Evolutionary conservation across 2,329 filamentous ascomycete genomes (phyloP).

Genomic region (Ophiocordyceps polyrhachis-furcata): DNA sequence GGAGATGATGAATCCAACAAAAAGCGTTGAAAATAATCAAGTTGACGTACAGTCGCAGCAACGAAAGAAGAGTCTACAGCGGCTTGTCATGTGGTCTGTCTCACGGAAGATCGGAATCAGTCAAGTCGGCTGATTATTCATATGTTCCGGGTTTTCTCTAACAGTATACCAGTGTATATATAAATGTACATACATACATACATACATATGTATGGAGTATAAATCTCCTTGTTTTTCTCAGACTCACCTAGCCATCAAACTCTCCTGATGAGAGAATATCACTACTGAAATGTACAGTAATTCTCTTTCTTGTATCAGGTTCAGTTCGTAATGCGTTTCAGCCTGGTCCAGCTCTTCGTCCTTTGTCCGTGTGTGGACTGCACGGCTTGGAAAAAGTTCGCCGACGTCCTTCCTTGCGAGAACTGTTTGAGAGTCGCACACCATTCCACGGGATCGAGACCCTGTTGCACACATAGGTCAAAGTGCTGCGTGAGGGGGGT

Average conservation of each 20-base stretch:
- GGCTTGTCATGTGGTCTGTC: neutral
- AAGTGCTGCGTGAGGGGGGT: neutral
- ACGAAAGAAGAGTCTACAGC: neutral
- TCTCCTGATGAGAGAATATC: too few species aligned
- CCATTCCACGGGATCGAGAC: neutral
- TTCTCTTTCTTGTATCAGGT: neutral
- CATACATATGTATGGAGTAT: neutral
- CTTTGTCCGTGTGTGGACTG: neutral
- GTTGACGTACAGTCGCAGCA: neutral
- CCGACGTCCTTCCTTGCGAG: neutral
- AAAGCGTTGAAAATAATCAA: neutral
- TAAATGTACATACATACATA: neutral
- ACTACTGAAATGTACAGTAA: too few species aligned
- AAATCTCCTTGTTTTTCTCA: too few species aligned
- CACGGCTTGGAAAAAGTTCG: neutral
- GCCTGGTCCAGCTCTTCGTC: neutral
- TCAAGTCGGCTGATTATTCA: neutral
- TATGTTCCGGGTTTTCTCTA: neutral
- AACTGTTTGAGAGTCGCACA: neutral
- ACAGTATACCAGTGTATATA: neutral
- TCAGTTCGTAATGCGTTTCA: neutral
- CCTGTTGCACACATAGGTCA: neutral
- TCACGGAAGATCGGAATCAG: neutral
- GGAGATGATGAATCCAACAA: neutral
- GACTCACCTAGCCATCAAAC: too few species aligned